Percentiles rank a stretch among this genome's conserved stretches.
Conservation (phyloP, 768 basidiomycete genomes). For the Candolleomyces aberdarensis region DNA sequence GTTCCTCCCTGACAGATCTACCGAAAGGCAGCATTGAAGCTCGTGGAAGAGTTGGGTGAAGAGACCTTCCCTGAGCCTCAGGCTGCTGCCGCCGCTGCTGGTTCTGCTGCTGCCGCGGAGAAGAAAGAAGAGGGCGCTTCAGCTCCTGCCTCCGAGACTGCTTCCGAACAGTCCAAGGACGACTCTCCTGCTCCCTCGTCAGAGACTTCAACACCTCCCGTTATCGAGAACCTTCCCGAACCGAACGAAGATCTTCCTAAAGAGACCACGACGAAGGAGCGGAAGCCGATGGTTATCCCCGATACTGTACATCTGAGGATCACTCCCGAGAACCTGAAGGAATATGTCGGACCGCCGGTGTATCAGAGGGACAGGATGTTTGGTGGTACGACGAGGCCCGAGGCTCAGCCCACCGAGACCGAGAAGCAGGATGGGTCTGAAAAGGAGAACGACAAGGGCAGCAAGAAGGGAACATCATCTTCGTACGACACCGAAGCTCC, state of each 20-base stretch:
- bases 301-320: conserved; percentile 75
- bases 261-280: conserved; percentile 66
- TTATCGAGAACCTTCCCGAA: conserved; percentile 24
- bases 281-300: conserved; percentile 81
- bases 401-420: not conserved
- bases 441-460: not conserved
- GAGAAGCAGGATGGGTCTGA: not conserved
- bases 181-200: not conserved
- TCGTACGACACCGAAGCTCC: conserved; percentile 54
- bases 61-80: conserved; percentile 73
- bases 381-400: conserved; percentile 4
- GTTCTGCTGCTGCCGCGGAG: conserved; percentile 3
- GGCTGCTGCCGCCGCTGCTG: conserved; percentile 15
- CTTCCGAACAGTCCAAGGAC: conserved; percentile 14
- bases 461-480: not conserved
- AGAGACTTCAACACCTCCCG: not conserved
- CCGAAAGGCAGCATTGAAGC: conserved; percentile 89
- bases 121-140: not conserved
- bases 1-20: conserved; percentile 63
- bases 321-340: conserved; percentile 84
- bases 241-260: conserved; percentile 11
- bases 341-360: conserved; percentile 93
- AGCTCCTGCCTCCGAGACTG: conserved; percentile 10
- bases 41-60: conserved; percentile 90
- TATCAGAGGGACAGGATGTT: conserved; percentile 97